These are phyloP conservation scores for Wallacemonas sp. DNA, from an alignment of 208 protist species.

Conservation along the genomic window DNA sequence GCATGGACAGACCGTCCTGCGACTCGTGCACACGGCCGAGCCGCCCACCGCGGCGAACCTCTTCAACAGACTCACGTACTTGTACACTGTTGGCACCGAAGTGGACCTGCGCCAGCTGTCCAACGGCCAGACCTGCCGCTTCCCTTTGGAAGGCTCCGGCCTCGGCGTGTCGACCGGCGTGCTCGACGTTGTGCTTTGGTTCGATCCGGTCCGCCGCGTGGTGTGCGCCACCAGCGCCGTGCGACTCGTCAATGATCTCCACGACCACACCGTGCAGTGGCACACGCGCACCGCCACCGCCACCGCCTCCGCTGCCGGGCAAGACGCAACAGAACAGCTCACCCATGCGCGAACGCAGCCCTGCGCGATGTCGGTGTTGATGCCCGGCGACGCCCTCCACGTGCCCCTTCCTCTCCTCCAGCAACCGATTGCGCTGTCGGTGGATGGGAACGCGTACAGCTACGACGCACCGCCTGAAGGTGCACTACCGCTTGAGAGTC, in stretches of 20 bases:
- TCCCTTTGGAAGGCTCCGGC: conserved; percentile 24
- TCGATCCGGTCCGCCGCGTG: conserved; percentile 36
- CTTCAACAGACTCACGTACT: conserved; percentile 8
- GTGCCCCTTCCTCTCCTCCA: conserved; percentile 20
- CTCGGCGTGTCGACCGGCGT: conserved; percentile 23
- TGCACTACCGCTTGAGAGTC: conserved; percentile 8
- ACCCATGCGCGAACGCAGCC: too few species aligned
- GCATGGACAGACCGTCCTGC: not conserved
- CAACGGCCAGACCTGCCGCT: conserved; percentile 33
- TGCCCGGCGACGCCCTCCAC: conserved; percentile 25
- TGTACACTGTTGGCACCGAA: conserved; percentile 15
- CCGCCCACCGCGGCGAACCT: not conserved
- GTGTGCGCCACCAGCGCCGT: conserved; percentile 45
- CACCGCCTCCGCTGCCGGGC: not conserved
- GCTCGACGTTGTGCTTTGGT: conserved; percentile 41
- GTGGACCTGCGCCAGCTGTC: conserved; percentile 44
- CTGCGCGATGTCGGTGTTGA: too few species aligned
- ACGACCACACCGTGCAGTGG: conserved; percentile 20
- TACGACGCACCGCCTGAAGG: not conserved
- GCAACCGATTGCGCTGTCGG: conserved; percentile 12
- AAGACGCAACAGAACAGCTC: too few species aligned
- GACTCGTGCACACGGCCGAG: conserved; percentile 2
- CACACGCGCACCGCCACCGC: not conserved
- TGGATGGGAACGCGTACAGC: conserved; percentile 3
- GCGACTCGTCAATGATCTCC: conserved; percentile 39